A percentile compares a stretch with the other conserved stretches of the same genome.
phyloP scores from a whole-genome alignment of 106 monocot genomes.

The Iris macrosiphon region DNA sequence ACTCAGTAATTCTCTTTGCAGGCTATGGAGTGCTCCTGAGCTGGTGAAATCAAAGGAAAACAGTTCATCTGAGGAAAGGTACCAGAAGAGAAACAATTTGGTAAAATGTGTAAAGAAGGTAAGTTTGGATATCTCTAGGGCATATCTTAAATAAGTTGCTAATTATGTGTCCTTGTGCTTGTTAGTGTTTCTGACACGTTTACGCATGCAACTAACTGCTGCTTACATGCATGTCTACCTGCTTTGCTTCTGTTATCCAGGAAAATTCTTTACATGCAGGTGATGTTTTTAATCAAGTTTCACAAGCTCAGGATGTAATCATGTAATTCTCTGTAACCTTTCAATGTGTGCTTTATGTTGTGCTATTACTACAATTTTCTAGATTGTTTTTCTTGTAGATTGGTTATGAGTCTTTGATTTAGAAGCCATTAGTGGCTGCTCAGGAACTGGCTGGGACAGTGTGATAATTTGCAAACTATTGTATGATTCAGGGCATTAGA shows the following conservation, averaged over 20 bases:
- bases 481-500: slow-evolving; percentile 35
- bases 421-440: background rate
- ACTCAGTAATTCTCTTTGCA: slow-evolving; percentile 5
- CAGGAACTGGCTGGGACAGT: too few species aligned
- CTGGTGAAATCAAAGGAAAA: slow-evolving; percentile 12
- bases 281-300: slow-evolving; percentile 46
- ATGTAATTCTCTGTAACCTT: slow-evolving; percentile 30
- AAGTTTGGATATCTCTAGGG: background rate
- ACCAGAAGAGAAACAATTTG: slow-evolving; percentile 5
- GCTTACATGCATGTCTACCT: background rate
- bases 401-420: background rate
- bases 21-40: slow-evolving; percentile 31
- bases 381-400: background rate
- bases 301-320: slow-evolving; percentile 53
- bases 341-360: background rate
- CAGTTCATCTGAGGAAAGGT: background rate
- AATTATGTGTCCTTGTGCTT: too few species aligned
- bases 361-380: background rate
- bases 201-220: background rate
- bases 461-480: background rate
- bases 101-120: slow-evolving; percentile 27
- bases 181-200: background rate
- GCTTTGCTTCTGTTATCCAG: slow-evolving; percentile 20
- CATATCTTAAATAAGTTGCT: background rate
- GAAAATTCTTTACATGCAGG: slow-evolving; percentile 9